A percentile compares a stretch with the other conserved stretches of the same genome.
These are phyloP conservation scores for Curvularia sp. DNA, from an alignment of 2,329 filamentous ascomycete species.

Conservation along the genomic window DNA sequence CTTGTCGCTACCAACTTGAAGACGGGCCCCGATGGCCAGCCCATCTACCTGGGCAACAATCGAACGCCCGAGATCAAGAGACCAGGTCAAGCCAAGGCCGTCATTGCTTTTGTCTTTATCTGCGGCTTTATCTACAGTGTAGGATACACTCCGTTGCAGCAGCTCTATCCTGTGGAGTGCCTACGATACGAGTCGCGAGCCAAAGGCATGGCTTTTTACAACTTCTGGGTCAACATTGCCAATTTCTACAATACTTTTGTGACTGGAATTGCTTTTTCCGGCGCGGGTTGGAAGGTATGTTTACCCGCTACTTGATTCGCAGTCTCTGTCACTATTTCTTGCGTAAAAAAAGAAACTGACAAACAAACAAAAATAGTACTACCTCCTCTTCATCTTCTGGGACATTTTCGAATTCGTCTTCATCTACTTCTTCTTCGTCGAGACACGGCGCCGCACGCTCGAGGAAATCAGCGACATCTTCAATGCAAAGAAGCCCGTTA, in stretches of 20 bases:
- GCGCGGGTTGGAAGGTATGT: conserved; percentile 49
- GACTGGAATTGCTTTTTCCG: conserved; percentile 51
- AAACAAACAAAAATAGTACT: conserved; percentile 35
- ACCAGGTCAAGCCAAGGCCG: conserved; percentile 48
- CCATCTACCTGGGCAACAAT: conserved; percentile 24
- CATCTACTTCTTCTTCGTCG: conserved; percentile 50
- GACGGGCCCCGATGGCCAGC: conserved; percentile 34
- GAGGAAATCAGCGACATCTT: conserved; percentile 58
- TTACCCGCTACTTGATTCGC: not conserved
- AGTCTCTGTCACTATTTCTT: not conserved
- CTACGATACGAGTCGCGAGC: conserved; percentile 57
- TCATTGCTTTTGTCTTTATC: conserved; percentile 56
- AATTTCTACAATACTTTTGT: conserved; percentile 58
- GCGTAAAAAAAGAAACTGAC: no score
- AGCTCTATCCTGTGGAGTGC: conserved; percentile 59
- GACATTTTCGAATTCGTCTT: conserved; percentile 53
- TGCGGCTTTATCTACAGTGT: conserved; percentile 52
- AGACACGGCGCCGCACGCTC: conserved; percentile 52
- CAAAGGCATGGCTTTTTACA: conserved; percentile 59
- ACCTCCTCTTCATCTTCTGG: conserved; percentile 53
- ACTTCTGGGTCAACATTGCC: conserved; percentile 56
- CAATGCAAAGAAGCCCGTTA: conserved; percentile 50
- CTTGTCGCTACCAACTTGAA: conserved; percentile 52
- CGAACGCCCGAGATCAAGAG: conserved; percentile 48
- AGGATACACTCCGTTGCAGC: conserved; percentile 56